Evolutionary conservation across 495 filamentous ascomycete genomes (phyloP).

Genomic region (Daldinia bambusicola): DNA sequence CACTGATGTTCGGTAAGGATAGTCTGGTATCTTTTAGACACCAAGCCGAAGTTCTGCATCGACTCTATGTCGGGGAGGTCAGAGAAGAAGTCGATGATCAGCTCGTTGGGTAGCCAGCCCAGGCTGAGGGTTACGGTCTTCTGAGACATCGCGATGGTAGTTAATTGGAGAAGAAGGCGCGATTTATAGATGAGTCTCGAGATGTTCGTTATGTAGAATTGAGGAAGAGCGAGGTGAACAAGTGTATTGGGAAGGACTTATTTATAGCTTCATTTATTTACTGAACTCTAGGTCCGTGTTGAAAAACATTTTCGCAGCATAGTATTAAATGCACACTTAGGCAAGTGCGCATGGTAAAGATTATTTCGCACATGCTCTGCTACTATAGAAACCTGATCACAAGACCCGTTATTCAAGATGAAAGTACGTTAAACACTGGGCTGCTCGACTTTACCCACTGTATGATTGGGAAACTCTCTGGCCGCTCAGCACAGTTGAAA

Average conservation of each 20-base stretch:
- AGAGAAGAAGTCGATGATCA: neutral
- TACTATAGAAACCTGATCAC: too few species aligned
- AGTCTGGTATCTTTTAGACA: neutral
- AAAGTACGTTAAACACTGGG: too few species aligned
- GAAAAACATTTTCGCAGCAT: neutral
- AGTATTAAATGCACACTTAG: neutral
- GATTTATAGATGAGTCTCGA: neutral
- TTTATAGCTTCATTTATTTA: neutral
- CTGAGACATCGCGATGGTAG: neutral
- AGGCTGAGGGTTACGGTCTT: neutral
- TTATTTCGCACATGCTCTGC: too few species aligned
- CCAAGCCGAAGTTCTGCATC: neutral
- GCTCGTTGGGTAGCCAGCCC: neutral
- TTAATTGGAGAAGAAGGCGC: neutral
- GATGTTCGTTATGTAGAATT: neutral
- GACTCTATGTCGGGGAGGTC: neutral
- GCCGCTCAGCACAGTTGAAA: too few species aligned
- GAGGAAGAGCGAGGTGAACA: neutral
- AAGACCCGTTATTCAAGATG: too few species aligned
- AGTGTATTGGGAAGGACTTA: neutral
- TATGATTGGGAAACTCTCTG: too few species aligned
- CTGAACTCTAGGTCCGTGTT: neutral
- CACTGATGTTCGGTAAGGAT: slow-evolving; percentile 1
- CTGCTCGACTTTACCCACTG: too few species aligned
- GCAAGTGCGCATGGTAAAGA: too few species aligned